Base-by-base conservation (phyloP, 305 asterid species). In the Fraxinus angustifolia region DNA sequence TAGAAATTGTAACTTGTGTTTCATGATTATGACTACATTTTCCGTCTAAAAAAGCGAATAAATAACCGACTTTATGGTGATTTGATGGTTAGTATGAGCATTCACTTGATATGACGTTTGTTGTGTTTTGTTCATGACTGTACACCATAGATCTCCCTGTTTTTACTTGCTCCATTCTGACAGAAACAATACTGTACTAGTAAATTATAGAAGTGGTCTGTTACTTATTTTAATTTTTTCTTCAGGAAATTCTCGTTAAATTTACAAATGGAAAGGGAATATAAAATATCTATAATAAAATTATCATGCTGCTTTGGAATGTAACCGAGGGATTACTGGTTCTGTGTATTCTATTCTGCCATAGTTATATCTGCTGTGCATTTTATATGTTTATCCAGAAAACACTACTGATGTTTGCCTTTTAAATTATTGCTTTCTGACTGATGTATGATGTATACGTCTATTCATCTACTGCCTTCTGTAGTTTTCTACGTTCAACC, bases 401-500 rank as follows among this genome's bases (percentile, higher is more conserved):
- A 65, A 26, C 16, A 10, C 34, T 26, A 11, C 3, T 3, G 73
- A 26, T 65, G 73, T 34, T 80, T 79, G 68, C 48, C 78, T 81
- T 65, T 71, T 40, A 56, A 53, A 48, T 79, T 71, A 38, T 67
- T 79, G 6, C 81, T 73, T 67, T 77, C 70, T 21, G 68, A 34
- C 34, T 58, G 82, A 35, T 78, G 77, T 71, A 40, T 75, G 40
- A 14, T 56, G 50, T 56, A 50, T 30, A 30, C 19, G 6, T 60
- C 12, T 70, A 38, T 79, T 45, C 76, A 70, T 19, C 34, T 67
- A 28, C 36, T 12, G 36, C 17, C 17, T 8, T 67, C 36, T 67
- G 10, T 67, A 67, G 73, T 67, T 45, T 67, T 67, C 74, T 38
- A 40, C 71, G 17, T 45, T 30, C 76, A 68, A 53, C 81, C 85